phyloP scores from a whole-genome alignment of 1,139 yeast species.

The Saccharomyces hybrid region DNA sequence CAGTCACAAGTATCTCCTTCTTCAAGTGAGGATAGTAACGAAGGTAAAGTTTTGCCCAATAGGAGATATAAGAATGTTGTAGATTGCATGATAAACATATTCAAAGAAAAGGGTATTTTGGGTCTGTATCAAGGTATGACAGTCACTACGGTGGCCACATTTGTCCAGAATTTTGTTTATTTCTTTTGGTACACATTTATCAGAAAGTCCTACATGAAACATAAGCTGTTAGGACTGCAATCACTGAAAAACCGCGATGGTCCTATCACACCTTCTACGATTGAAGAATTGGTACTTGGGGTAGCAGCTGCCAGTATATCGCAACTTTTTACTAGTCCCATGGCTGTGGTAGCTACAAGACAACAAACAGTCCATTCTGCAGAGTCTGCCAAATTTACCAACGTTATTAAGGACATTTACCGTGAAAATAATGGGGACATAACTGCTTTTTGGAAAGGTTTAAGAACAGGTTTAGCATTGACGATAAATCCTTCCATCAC shows the following conservation, averaged over 20 bases:
- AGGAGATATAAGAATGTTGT: slow-evolving; percentile 47
- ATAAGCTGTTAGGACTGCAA: slow-evolving; percentile 31
- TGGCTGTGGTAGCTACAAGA: slow-evolving; percentile 73
- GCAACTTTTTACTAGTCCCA: slow-evolving; percentile 76
- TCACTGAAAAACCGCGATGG: neutral
- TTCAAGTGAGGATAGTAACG: slow-evolving; percentile 8
- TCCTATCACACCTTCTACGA: slow-evolving; percentile 37
- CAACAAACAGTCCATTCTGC: slow-evolving; percentile 53
- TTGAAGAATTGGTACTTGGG: slow-evolving; percentile 69
- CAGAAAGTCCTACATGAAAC: slow-evolving; percentile 47
- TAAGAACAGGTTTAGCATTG: slow-evolving; percentile 70
- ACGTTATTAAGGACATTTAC: slow-evolving; percentile 46
- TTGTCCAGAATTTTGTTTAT: slow-evolving; percentile 75
- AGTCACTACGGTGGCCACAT: slow-evolving; percentile 64
- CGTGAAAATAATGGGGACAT: slow-evolving; percentile 52
- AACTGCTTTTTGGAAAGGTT: slow-evolving; percentile 75
- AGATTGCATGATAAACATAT: slow-evolving; percentile 57
- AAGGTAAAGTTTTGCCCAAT: slow-evolving; percentile 18
- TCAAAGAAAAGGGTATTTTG: slow-evolving; percentile 53
- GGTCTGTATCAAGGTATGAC: slow-evolving; percentile 73
- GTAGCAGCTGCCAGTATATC: slow-evolving; percentile 82
- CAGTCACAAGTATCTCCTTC: slow-evolving; percentile 48
- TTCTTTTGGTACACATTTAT: slow-evolving; percentile 82
- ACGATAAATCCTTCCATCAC: slow-evolving; percentile 84
- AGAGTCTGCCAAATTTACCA: slow-evolving; percentile 36